Percentiles rank a stretch among this genome's conserved stretches.
Conservation (phyloP, 1,284 basidiomycete genomes). For the Fomitopsis palustris region DNA sequence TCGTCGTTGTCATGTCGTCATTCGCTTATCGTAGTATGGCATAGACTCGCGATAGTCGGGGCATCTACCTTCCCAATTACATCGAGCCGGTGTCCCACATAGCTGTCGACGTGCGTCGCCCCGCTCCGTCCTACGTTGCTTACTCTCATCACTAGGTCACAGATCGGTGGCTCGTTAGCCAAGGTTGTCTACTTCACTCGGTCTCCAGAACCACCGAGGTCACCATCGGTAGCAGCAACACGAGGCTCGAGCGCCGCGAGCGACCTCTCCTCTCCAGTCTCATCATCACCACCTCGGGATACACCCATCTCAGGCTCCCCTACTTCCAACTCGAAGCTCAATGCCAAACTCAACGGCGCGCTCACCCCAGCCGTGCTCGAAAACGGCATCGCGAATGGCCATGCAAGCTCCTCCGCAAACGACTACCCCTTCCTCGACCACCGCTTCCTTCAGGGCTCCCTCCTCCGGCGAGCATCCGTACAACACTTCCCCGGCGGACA, state of each 20-base stretch:
- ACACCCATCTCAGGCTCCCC: conserved; percentile 14
- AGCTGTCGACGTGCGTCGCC: conserved; percentile 75
- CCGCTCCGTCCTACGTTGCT: not conserved
- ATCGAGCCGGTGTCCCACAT: conserved; percentile 97
- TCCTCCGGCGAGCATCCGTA: conserved; percentile 64
- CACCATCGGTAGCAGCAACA: conserved; percentile 61
- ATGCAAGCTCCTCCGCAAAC: conserved; percentile 16
- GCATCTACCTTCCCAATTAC: conserved; percentile 94
- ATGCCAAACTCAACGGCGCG: conserved; percentile 57
- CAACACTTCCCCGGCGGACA: conserved; percentile 94
- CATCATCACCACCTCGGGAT: conserved; percentile 14
- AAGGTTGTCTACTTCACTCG: conserved; percentile 99
- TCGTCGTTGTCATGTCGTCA: conserved; percentile 3
- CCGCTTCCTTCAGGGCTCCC: conserved; percentile 55
- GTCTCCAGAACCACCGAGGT: conserved; percentile 74
- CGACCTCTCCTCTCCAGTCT: conserved; percentile 36
- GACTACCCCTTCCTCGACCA: conserved; percentile 40
- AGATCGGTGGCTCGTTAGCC: conserved; percentile 96
- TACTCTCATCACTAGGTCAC: conserved; percentile 2
- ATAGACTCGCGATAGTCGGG: conserved; percentile 88
- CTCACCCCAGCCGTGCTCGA: conserved; percentile 81
- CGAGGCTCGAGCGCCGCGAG: conserved; percentile 41
- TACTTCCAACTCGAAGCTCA: conserved; percentile 15
- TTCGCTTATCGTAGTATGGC: conserved; percentile 7
- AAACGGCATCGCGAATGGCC: conserved; percentile 46